These are phyloP conservation scores for Penicillium sp. DNA, from an alignment of 2,329 filamentous ascomycete species.

Conservation along the genomic window DNA sequence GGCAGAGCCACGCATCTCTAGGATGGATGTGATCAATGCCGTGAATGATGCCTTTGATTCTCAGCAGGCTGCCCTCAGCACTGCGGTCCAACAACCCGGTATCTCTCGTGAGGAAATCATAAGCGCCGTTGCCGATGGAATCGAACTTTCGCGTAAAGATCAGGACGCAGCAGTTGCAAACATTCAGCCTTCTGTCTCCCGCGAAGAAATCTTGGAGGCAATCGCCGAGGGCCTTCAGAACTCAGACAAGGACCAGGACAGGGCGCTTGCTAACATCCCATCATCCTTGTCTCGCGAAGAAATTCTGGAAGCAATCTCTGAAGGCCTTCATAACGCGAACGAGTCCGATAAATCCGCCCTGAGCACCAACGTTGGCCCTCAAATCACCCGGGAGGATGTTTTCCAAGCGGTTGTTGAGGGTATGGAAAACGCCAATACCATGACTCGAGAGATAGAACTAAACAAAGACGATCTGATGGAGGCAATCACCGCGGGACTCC, in stretches of 20 bases:
- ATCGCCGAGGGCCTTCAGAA: slow-evolving; percentile 59
- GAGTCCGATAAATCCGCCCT: slow-evolving; percentile 42
- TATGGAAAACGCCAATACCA: slow-evolving; percentile 52
- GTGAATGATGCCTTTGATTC: slow-evolving; percentile 38
- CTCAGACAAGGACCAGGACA: slow-evolving; percentile 2
- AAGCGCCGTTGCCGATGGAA: slow-evolving; percentile 25
- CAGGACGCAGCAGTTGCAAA: slow-evolving; percentile 38
- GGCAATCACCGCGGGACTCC: slow-evolving; percentile 61
- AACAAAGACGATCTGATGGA: slow-evolving; percentile 61
- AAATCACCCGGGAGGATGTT: slow-evolving; percentile 59
- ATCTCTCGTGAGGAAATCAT: slow-evolving; percentile 53
- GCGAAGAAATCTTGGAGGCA: slow-evolving; percentile 59
- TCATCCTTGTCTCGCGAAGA: slow-evolving; percentile 53
- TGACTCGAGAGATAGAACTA: slow-evolving; percentile 63
- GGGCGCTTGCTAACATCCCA: slow-evolving; percentile 25
- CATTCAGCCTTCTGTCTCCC: slow-evolving; percentile 47
- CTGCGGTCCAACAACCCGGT: slow-evolving; percentile 32
- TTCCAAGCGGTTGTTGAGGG: slow-evolving; percentile 63
- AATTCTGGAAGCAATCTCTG: slow-evolving; percentile 34
- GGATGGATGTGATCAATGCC: slow-evolving; percentile 34
- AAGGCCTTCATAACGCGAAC: neutral
- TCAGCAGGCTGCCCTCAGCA: slow-evolving; percentile 34
- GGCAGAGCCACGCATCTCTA: slow-evolving; percentile 37
- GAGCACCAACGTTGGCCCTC: slow-evolving; percentile 35
- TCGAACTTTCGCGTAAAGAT: slow-evolving; percentile 30